Evolutionary conservation across 2,329 filamentous ascomycete genomes (phyloP).

Genomic region (Phoma herbarum): DNA sequence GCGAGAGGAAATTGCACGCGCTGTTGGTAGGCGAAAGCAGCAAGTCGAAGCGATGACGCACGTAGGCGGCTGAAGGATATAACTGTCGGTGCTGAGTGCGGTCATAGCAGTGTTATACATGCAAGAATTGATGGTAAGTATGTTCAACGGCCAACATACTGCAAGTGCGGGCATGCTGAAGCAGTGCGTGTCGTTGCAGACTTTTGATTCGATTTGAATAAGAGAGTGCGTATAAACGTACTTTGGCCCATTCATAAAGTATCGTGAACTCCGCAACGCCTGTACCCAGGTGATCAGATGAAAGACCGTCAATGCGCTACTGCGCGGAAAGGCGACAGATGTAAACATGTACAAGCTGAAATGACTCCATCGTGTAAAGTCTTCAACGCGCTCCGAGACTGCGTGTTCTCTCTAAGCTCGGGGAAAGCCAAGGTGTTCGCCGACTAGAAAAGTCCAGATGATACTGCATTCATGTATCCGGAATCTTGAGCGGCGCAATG

Average conservation of each 20-base stretch:
- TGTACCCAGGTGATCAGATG: not conserved
- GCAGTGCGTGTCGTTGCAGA: slow-evolving; percentile 1
- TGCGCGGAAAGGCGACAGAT: not conserved
- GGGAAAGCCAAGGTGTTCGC: not conserved
- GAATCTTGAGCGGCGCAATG: slow-evolving; percentile 36
- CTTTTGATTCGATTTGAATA: not conserved
- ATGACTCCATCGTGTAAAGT: no score
- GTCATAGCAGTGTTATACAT: not conserved
- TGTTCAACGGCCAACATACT: not conserved
- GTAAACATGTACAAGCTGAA: not conserved
- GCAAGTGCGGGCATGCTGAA: not conserved
- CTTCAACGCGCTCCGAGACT: not conserved
- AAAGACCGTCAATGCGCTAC: not conserved
- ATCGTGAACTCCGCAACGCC: not conserved
- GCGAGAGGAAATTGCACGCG: slow-evolving; percentile 14
- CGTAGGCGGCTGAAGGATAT: slow-evolving; percentile 11
- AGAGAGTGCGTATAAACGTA: not conserved
- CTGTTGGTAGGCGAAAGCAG: not conserved
- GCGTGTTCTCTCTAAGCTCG: not conserved
- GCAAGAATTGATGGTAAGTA: not conserved
- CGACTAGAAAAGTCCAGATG: not conserved
- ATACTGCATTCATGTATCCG: slow-evolving; percentile 25
- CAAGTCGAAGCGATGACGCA: slow-evolving; percentile 9
- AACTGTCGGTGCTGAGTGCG: not conserved
- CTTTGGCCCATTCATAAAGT: not conserved